Evolutionary conservation across 768 basidiomycete species (phyloP).

Genomic region (Tubosaeta brunneosetosa): DNA sequence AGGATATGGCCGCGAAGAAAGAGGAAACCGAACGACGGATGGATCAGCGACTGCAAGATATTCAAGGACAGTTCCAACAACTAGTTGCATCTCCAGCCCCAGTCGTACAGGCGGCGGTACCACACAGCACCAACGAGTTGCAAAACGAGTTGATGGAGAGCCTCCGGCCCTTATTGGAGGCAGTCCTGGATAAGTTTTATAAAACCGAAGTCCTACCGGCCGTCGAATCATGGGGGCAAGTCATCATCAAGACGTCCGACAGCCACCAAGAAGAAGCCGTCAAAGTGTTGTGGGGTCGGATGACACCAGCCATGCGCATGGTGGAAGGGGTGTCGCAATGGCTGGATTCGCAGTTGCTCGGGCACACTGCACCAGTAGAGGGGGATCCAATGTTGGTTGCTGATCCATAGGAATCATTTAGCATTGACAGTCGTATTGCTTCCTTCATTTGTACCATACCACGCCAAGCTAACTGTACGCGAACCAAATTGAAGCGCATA

Average conservation of each 20-base stretch:
- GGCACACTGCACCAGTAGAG: conserved; percentile 16
- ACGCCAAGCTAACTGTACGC: neutral
- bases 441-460: conserved; percentile 17
- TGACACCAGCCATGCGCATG: conserved; percentile 31
- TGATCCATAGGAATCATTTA: neutral
- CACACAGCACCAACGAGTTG: neutral
- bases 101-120: neutral
- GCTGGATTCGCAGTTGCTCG: conserved; percentile 28
- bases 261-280: conserved; percentile 21
- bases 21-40: conserved; percentile 10
- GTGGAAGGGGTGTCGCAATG: conserved; percentile 27
- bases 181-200: conserved; percentile 20
- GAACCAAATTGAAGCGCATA: neutral
- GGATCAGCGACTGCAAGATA: conserved; percentile 12
- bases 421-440: conserved; percentile 7
- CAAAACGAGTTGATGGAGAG: conserved; percentile 16
- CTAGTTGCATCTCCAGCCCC: conserved; percentile 4
- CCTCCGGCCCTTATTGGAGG: conserved; percentile 18
- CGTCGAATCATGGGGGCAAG: conserved; percentile 9
- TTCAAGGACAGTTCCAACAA: conserved; percentile 16
- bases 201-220: conserved; percentile 19
- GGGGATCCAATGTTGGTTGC: neutral
- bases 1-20: conserved; percentile 13
- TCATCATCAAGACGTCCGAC: conserved; percentile 11
- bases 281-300: conserved; percentile 22